Percentiles rank a stretch among this genome's conserved stretches.
Evolutionary conservation across 148 eudicot species (phyloP).

Genomic region (Linanthus parryae): DNA sequence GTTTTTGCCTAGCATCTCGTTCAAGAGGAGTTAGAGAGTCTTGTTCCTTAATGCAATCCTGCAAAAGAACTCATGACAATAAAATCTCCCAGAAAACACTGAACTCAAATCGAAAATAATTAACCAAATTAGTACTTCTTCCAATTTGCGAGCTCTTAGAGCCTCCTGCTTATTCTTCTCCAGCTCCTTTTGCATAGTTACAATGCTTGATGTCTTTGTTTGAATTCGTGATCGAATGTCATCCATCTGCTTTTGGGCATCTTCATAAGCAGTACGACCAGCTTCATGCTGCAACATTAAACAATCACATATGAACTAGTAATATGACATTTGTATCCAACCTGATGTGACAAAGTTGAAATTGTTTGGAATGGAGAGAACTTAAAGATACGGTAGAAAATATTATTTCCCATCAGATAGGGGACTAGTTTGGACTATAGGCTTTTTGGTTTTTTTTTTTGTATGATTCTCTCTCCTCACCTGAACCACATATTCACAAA

Average conservation of each 20-base stretch:
- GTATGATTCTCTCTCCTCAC: too few species aligned
- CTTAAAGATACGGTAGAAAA: too few species aligned
- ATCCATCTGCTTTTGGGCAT: conserved; percentile 67
- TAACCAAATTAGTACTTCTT: conserved; percentile 46
- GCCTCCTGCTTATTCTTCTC: conserved; percentile 58
- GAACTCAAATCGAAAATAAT: neutral
- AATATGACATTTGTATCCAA: too few species aligned
- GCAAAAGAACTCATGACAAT: conserved; percentile 14
- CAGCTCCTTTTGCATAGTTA: conserved; percentile 38
- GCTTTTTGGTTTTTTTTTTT: too few species aligned
- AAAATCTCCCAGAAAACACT: conserved; percentile 9
- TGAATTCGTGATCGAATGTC: conserved; percentile 45
- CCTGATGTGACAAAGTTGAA: too few species aligned
- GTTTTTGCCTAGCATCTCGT: conserved; percentile 86
- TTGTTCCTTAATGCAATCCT: conserved; percentile 80
- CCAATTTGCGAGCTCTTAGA: conserved; percentile 56
- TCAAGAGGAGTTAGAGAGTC: conserved; percentile 66
- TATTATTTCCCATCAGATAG: too few species aligned
- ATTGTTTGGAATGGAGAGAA: too few species aligned
- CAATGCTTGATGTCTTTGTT: conserved; percentile 41
- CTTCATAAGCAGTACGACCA: conserved; percentile 63
- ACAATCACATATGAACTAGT: neutral
- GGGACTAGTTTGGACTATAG: too few species aligned
- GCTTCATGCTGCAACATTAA: conserved; percentile 64
- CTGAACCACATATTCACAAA: too few species aligned